Conservation (phyloP, 192 early-diverging fungal species). For the Linnemannia zychae region DNA sequence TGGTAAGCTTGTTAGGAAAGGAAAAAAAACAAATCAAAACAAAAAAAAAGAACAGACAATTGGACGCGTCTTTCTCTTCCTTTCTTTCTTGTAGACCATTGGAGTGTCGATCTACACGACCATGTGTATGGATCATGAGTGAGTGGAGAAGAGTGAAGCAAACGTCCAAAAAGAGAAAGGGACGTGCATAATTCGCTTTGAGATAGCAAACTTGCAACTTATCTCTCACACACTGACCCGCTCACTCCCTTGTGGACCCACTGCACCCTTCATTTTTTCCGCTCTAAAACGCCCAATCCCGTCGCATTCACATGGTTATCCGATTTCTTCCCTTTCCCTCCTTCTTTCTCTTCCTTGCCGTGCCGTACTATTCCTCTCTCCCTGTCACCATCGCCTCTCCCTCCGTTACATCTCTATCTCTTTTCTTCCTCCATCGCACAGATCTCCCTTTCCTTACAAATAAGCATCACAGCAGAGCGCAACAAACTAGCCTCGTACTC, state of each 20-base stretch:
- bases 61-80: not conserved
- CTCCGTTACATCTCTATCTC: no score
- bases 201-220: not conserved
- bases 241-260: not conserved
- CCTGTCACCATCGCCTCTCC: not conserved
- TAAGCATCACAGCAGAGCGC: not conserved
- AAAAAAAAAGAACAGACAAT: not conserved
- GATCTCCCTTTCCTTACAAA: not conserved
- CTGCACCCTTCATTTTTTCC: not conserved
- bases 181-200: not conserved
- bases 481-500: not conserved
- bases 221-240: not conserved
- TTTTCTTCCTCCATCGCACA: no score
- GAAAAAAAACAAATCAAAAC: no score
- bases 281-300: not conserved
- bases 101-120: not conserved
- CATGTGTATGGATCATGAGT: not conserved
- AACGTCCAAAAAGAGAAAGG: not conserved
- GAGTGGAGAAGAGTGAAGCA: not conserved
- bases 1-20: not conserved
- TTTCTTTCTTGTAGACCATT: no score
- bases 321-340: not conserved
- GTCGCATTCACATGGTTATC: not conserved
- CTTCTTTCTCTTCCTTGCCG: not conserved
- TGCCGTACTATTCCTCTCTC: not conserved